Conservation (phyloP, 2,329 filamentous ascomycete species). For the Monilinia vaccinii-corymbosi region DNA sequence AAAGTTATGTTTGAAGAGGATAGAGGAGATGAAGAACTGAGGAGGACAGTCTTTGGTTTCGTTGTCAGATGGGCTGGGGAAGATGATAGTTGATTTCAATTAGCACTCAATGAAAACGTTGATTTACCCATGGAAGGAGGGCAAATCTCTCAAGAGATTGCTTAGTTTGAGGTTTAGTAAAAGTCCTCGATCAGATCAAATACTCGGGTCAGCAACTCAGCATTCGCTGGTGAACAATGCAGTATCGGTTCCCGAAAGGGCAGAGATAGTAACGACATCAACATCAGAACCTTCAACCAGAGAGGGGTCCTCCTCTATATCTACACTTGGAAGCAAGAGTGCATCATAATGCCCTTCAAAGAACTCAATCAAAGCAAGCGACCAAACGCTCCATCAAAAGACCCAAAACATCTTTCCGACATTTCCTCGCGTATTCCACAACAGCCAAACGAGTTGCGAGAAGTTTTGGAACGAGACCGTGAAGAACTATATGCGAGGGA, state of each 20-base stretch:
- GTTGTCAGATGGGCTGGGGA: conserved; percentile 23
- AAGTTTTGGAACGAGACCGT: not conserved
- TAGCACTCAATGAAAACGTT: not conserved
- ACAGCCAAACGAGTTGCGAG: not conserved
- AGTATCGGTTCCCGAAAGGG: not conserved
- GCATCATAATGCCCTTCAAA: not conserved
- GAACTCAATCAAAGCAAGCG: not conserved
- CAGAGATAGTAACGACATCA: not conserved
- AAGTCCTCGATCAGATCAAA: not conserved
- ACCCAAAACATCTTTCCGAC: not conserved
- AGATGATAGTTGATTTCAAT: not conserved
- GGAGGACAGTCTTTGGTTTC: conserved; percentile 57
- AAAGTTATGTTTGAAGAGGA: conserved; percentile 85
- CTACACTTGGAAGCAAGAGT: not conserved
- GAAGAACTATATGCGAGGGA: too few species aligned
- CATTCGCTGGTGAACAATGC: not conserved
- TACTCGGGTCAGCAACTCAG: not conserved
- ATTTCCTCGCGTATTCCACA: not conserved
- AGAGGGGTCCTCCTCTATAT: not conserved
- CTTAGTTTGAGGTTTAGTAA: not conserved
- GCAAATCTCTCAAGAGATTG: not conserved
- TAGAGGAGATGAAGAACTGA: conserved; percentile 70
- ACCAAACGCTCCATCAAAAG: not conserved
- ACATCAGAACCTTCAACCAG: not conserved
- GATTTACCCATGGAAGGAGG: not conserved